A percentile compares a stretch with the other conserved stretches of the same genome.
Conservation (phyloP, 2,329 filamentous ascomycete species). For the Celoporthe dispersa region DNA sequence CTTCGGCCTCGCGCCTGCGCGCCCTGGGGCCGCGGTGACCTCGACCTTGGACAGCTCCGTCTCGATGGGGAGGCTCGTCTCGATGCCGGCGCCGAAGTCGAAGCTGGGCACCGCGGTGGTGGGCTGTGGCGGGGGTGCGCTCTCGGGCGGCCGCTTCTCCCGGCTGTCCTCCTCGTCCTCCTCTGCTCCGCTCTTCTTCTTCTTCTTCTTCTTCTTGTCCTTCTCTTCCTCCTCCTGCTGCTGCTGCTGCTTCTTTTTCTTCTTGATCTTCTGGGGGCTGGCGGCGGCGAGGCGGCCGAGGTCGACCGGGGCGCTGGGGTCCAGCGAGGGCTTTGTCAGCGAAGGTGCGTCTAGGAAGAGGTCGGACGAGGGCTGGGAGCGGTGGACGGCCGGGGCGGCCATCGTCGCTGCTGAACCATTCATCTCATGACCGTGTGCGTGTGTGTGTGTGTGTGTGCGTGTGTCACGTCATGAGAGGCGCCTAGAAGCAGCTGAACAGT, state of each 20-base stretch:
- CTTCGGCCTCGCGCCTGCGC: conserved; percentile 26
- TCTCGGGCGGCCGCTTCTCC: neutral
- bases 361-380: conserved; percentile 42
- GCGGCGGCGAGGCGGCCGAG: conserved; percentile 17
- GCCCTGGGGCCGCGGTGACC: conserved; percentile 31
- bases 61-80: conserved; percentile 44
- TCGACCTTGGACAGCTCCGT: conserved; percentile 43
- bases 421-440: conserved; percentile 46
- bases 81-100: conserved; percentile 54
- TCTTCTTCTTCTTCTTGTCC: neutral
- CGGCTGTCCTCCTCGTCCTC: neutral
- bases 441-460: neutral
- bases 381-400: conserved; percentile 45
- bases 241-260: neutral
- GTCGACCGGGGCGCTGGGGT: conserved; percentile 25
- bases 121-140: conserved; percentile 21
- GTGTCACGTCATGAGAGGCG: conserved; percentile 31
- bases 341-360: conserved; percentile 34
- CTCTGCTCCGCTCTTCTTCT: neutral
- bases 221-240: too few species aligned
- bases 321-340: conserved; percentile 31
- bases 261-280: conserved; percentile 8
- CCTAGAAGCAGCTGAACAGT: conserved; percentile 22
- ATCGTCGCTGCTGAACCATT: conserved; percentile 46
- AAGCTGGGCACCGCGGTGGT: conserved; percentile 59